Percentiles rank a stretch among this genome's conserved stretches.
These are phyloP conservation scores for Trypanosoma melophagium DNA, from an alignment of 208 protist species.

Conservation along the genomic window DNA sequence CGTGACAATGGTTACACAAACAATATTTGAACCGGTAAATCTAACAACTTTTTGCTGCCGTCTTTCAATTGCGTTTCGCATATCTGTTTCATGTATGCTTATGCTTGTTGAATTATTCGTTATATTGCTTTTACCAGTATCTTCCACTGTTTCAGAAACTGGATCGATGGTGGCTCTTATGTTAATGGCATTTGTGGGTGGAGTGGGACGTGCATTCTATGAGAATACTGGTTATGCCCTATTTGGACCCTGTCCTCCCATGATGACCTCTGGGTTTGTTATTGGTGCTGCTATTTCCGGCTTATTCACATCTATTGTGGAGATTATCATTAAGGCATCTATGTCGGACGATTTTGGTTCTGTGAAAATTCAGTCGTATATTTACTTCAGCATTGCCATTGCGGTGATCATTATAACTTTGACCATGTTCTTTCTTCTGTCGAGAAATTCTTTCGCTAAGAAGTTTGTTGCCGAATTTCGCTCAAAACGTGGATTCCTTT, in stretches of 20 bases:
- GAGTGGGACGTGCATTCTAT: slow-evolving; percentile 72
- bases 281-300: slow-evolving; percentile 68
- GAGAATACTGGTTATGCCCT: slow-evolving; percentile 91
- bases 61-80: slow-evolving; percentile 66
- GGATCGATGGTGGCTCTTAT: slow-evolving; percentile 72
- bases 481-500: slow-evolving; percentile 22
- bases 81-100: slow-evolving; percentile 46
- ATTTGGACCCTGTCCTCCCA: slow-evolving; percentile 65
- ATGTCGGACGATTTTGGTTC: slow-evolving; percentile 56
- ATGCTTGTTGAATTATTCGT: slow-evolving; percentile 67
- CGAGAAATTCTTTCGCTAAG: slow-evolving; percentile 62
- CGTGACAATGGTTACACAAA: slow-evolving; percentile 73
- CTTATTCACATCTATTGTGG: slow-evolving; percentile 60
- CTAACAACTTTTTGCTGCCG: slow-evolving; percentile 71
- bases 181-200: slow-evolving; percentile 61
- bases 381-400: slow-evolving; percentile 78
- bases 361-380: slow-evolving; percentile 49
- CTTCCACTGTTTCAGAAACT: slow-evolving; percentile 30
- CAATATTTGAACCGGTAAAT: slow-evolving; percentile 69
- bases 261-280: slow-evolving; percentile 70
- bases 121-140: slow-evolving; percentile 15
- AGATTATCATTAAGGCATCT: slow-evolving; percentile 68
- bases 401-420: slow-evolving; percentile 56
- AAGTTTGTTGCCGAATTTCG: slow-evolving; percentile 77
- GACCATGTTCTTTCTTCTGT: slow-evolving; percentile 43